A percentile compares a stretch with the other conserved stretches of the same genome.
Conservation (phyloP, 1,284 basidiomycete species). For the Schizophyllum commune region DNA sequence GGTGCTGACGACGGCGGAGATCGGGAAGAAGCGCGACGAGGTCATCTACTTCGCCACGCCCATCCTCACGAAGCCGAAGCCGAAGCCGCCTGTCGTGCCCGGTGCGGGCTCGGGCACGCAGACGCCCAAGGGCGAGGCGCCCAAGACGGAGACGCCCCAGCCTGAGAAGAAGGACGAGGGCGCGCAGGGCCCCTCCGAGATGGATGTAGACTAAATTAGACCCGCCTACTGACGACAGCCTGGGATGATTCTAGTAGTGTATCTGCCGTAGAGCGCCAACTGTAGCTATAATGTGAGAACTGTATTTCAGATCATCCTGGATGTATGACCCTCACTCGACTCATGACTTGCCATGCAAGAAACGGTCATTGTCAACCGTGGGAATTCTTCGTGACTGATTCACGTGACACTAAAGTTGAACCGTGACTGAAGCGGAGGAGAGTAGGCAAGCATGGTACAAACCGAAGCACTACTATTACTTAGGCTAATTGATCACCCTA, state of each 20-base stretch:
- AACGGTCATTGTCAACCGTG: not conserved
- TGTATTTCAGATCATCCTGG: not conserved
- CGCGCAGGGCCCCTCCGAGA: conserved; percentile 54
- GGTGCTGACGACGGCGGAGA: conserved; percentile 72
- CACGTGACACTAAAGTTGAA: not conserved
- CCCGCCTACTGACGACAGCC: not conserved
- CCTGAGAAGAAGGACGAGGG: conserved; percentile 31
- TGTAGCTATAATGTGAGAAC: not conserved
- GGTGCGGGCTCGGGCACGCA: conserved; percentile 39
- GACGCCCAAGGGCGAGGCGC: conserved; percentile 50
- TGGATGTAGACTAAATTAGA: conserved; percentile 68
- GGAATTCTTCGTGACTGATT: not conserved
- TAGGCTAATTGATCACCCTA: too few species aligned
- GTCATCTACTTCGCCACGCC: conserved; percentile 78
- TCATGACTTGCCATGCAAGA: not conserved
- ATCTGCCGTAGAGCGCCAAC: not conserved
- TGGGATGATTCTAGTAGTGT: not conserved
- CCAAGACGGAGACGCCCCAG: conserved; percentile 46
- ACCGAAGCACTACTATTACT: too few species aligned
- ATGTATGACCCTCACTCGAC: not conserved
- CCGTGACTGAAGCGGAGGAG: too few species aligned
- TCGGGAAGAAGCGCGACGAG: conserved; percentile 85
- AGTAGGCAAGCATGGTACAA: too few species aligned
- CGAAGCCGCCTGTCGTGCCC: conserved; percentile 57
- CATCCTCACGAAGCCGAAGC: conserved; percentile 84